These are phyloP conservation scores for Kwoniella bestiolae DNA, from an alignment of 768 basidiomycete species.

Conservation along the genomic window DNA sequence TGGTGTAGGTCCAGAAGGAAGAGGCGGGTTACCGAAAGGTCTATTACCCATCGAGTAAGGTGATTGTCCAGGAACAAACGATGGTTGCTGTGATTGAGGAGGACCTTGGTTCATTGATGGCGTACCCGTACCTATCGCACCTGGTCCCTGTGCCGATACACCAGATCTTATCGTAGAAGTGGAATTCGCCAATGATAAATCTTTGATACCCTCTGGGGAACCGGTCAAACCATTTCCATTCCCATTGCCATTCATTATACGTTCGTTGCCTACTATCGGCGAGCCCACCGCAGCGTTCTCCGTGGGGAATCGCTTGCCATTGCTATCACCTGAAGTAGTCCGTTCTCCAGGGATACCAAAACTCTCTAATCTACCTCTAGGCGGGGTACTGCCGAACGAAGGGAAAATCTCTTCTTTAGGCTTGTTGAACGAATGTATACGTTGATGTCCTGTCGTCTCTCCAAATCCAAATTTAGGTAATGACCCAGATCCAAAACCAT, in stretches of 20 bases:
- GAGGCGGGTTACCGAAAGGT: conserved; percentile 8
- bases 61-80: conserved; percentile 4
- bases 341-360: conserved; percentile 14
- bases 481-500: conserved; percentile 10
- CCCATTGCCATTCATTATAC: neutral
- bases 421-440: conserved; percentile 20
- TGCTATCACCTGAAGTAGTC: conserved; percentile 29
- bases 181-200: neutral
- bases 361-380: conserved; percentile 28
- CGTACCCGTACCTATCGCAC: conserved; percentile 13
- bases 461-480: conserved; percentile 18
- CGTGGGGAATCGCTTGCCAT: conserved; percentile 36
- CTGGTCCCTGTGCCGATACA: conserved; percentile 14
- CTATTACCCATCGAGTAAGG: neutral
- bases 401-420: conserved; percentile 12
- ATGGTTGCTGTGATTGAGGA: neutral
- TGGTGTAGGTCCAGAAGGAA: conserved; percentile 7
- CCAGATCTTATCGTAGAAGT: neutral
- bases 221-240: neutral
- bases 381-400: conserved; percentile 29
- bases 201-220: conserved; percentile 9
- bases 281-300: conserved; percentile 30
- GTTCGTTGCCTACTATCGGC: conserved; percentile 4
- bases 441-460: conserved; percentile 8
- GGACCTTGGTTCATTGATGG: neutral